Evolutionary conservation across 192 early-diverging fungal species (phyloP).

Genomic region (Backusella luteola): DNA sequence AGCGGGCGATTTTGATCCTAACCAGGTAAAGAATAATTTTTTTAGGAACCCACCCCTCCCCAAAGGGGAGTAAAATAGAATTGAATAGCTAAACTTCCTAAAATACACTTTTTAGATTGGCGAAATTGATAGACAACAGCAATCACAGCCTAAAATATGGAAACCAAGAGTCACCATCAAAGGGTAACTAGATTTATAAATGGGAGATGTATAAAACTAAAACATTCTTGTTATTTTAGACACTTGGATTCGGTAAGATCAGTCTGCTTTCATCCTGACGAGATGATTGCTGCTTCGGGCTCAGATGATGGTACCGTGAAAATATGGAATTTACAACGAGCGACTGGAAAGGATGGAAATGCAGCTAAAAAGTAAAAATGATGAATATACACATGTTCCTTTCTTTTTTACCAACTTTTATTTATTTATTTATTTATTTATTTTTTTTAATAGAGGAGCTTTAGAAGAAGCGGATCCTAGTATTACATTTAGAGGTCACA

Average conservation of each 20-base stretch:
- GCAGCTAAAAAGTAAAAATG: slow-evolving; percentile 32
- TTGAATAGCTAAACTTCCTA: neutral
- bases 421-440: no score
- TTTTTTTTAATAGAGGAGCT: slow-evolving; percentile 10
- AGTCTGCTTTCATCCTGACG: slow-evolving; percentile 56
- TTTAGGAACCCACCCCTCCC: neutral
- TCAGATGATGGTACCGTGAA: slow-evolving; percentile 82
- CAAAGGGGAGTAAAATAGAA: neutral
- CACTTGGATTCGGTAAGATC: slow-evolving; percentile 71
- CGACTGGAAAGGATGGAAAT: slow-evolving; percentile 25
- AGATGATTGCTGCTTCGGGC: slow-evolving; percentile 60
- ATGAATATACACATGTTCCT: neutral
- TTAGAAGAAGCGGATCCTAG: slow-evolving; percentile 62
- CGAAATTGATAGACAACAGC: slow-evolving; percentile 28
- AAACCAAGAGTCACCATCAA: slow-evolving; percentile 55
- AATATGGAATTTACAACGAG: slow-evolving; percentile 66
- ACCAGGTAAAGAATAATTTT: slow-evolving; percentile 3
- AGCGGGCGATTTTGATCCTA: neutral
- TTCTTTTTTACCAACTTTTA: no score
- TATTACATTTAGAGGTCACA: slow-evolving; percentile 79
- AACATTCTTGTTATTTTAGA: slow-evolving; percentile 32
- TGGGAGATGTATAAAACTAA: neutral
- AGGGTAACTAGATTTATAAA: slow-evolving; percentile 38
- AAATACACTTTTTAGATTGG: slow-evolving; percentile 9
- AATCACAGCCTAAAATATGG: slow-evolving; percentile 54